phyloP scores from a whole-genome alignment of 352 stramenopile genomes.

The Peronospora farinosa region DNA sequence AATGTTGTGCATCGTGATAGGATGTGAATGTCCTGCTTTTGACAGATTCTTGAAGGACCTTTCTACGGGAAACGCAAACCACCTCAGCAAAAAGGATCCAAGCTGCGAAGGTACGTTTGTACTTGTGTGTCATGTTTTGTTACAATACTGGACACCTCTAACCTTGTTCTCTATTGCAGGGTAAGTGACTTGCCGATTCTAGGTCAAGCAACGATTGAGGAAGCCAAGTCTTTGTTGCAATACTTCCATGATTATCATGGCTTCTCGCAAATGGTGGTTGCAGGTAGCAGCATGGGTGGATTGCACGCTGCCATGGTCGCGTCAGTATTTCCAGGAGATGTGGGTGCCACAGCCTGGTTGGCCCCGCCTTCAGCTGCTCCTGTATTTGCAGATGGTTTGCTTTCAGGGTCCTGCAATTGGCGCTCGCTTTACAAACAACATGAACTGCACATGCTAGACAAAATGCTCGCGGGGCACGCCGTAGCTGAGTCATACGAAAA shows the following conservation, averaged over 20 bases:
- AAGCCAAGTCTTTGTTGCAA: constrained; percentile 69
- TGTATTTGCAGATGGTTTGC: constrained; percentile 67
- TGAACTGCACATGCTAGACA: constrained; percentile 58
- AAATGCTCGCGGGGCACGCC: constrained; percentile 47
- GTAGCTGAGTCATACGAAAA: constrained; percentile 26
- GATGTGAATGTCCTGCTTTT: no score
- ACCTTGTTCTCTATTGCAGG: constrained; percentile 15
- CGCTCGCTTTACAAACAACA: constrained; percentile 60
- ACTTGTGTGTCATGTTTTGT: neutral
- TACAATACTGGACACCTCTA: neutral
- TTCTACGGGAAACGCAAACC: constrained; percentile 74
- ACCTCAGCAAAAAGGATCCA: constrained; percentile 62
- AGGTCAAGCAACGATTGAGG: constrained; percentile 75
- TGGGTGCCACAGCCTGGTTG: constrained; percentile 62
- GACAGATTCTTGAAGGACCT: constrained; percentile 39
- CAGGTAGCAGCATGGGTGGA: constrained; percentile 70
- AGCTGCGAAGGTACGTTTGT: constrained; percentile 43
- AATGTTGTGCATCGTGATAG: no score
- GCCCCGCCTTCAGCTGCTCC: constrained; percentile 61
- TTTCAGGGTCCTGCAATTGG: constrained; percentile 78
- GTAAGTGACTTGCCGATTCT: constrained; percentile 69
- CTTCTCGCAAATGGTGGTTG: constrained; percentile 60
- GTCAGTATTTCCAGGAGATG: constrained; percentile 60
- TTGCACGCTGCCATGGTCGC: constrained; percentile 73
- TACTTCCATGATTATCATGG: constrained; percentile 47